Evolutionary conservation across 1,284 basidiomycete species (phyloP).

Genomic region (Coniferiporia sulphurascens): DNA sequence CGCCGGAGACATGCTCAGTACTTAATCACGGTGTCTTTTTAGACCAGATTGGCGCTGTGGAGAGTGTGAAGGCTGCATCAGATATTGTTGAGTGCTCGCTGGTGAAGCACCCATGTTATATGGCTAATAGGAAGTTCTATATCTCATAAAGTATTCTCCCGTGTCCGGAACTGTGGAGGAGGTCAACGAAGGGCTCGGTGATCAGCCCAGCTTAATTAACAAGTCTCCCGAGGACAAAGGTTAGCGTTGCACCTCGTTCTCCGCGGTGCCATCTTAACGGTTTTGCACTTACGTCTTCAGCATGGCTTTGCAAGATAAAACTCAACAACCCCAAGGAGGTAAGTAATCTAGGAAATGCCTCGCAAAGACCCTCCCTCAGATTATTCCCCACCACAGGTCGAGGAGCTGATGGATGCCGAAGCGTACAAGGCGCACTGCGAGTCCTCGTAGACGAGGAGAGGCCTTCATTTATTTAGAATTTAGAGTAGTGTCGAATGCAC

Average conservation of each 20-base stretch:
- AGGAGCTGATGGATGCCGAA: slow-evolving; percentile 69
- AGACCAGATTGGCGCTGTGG: slow-evolving; percentile 94
- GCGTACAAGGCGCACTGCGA: slow-evolving; percentile 78
- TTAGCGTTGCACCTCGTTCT: slow-evolving; percentile 34
- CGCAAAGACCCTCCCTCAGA: neutral
- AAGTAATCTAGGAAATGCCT: slow-evolving; percentile 19
- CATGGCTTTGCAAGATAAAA: slow-evolving; percentile 95
- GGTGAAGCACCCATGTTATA: slow-evolving; percentile 7
- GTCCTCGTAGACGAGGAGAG: slow-evolving; percentile 23
- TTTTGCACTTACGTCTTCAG: slow-evolving; percentile 37
- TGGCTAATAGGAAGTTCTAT: slow-evolving; percentile 1
- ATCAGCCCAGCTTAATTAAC: slow-evolving; percentile 81
- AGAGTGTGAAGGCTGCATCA: slow-evolving; percentile 97
- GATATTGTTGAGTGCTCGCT: slow-evolving; percentile 67
- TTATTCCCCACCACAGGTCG: slow-evolving; percentile 45
- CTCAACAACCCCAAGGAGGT: slow-evolving; percentile 75
- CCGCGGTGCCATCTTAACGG: neutral
- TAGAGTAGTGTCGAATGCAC: neutral
- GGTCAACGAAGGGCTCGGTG: slow-evolving; percentile 73
- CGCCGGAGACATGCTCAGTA: neutral
- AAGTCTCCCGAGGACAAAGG: slow-evolving; percentile 85
- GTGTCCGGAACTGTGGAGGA: slow-evolving; percentile 80
- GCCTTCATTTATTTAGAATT: neutral
- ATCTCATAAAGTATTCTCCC: slow-evolving; percentile 72
- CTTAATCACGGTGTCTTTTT: slow-evolving; percentile 10